phyloP scores from a whole-genome alignment of 306 rosid genomes.

The Vigna mungo region DNA sequence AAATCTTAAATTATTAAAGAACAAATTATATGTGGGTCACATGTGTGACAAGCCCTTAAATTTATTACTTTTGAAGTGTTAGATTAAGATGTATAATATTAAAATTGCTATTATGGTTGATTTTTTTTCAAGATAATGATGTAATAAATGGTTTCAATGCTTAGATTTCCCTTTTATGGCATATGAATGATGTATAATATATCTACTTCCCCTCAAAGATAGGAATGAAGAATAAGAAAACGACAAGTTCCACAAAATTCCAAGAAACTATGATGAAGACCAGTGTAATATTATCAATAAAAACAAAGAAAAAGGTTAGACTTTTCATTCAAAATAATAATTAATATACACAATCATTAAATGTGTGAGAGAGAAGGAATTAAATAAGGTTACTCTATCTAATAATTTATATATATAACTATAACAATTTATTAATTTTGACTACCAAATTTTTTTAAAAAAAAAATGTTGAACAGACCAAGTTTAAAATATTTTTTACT shows the following conservation, averaged over 20 bases:
- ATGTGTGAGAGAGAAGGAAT: no score
- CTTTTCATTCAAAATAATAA: background rate
- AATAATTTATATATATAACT: no score
- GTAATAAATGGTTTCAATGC: no score
- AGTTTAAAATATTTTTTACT: no score
- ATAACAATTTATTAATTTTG: no score
- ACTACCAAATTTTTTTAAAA: no score
- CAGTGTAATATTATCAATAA: background rate
- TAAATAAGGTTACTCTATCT: no score
- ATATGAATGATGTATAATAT: background rate
- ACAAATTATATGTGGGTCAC: background rate
- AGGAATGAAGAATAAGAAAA: background rate
- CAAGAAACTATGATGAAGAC: background rate
- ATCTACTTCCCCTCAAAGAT: background rate
- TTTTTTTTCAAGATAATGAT: no score
- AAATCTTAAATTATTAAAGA: background rate
- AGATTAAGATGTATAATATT: background rate
- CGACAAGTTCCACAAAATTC: background rate
- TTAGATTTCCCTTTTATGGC: background rate
- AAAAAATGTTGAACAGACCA: no score
- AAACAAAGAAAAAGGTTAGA: slow-evolving; percentile 1
- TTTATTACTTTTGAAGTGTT: no score
- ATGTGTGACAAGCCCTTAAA: no score
- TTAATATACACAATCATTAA: background rate
- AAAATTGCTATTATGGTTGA: background rate